phyloP scores from a whole-genome alignment of 2,329 filamentous ascomycete species.

The Aspergillus fischeri region DNA sequence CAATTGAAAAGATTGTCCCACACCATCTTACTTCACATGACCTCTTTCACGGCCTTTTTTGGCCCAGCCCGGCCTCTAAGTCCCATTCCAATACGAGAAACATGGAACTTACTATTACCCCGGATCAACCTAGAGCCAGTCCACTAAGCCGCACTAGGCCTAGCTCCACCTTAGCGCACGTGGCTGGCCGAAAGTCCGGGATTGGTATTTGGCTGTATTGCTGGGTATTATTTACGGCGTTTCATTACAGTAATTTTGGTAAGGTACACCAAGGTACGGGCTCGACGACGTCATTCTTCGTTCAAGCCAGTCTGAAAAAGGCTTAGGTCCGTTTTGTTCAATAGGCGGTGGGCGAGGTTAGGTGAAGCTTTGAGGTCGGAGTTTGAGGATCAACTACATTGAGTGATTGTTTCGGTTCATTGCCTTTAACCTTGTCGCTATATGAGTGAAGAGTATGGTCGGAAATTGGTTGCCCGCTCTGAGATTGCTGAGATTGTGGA shows the following conservation, averaged over 20 bases:
- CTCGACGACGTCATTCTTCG: slow-evolving; percentile 9
- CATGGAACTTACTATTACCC: slow-evolving; percentile 9
- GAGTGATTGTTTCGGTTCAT: neutral
- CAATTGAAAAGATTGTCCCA: neutral
- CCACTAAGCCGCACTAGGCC: slow-evolving; percentile 9
- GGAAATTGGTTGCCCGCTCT: neutral
- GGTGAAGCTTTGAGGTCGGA: slow-evolving; percentile 1
- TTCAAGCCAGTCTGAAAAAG: neutral
- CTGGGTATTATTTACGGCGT: neutral
- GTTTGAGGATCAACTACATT: neutral
- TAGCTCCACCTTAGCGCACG: slow-evolving; percentile 13
- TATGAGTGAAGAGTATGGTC: neutral
- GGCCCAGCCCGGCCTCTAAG: neutral
- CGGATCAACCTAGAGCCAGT: slow-evolving; percentile 12
- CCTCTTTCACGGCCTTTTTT: neutral
- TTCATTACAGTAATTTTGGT: neutral
- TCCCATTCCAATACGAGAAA: neutral
- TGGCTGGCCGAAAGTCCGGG: slow-evolving; percentile 12
- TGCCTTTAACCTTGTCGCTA: neutral
- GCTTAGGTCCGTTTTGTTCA: neutral
- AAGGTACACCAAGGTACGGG: neutral
- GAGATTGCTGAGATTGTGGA: neutral
- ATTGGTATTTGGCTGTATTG: slow-evolving; percentile 2
- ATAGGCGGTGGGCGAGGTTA: slow-evolving; percentile 5
- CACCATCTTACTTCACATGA: neutral